A percentile compares a stretch with the other conserved stretches of the same genome.
These are phyloP conservation scores for Stachybotrys echinatus DNA, from an alignment of 2,329 filamentous ascomycete genomes.

Conservation along the genomic window DNA sequence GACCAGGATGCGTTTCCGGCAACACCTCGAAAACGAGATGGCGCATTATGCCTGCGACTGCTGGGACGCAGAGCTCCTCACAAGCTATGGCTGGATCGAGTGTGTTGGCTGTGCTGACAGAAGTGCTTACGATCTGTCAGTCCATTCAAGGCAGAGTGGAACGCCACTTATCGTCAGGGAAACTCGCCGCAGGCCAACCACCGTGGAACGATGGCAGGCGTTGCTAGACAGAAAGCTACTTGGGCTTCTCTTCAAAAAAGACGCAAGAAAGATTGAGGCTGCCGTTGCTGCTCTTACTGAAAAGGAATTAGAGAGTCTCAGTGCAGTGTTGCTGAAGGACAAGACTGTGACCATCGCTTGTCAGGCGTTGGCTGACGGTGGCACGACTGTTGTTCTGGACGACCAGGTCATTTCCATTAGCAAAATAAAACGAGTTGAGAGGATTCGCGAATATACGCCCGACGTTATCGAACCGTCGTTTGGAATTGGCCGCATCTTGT, in stretches of 20 bases:
- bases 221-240: slow-evolving; percentile 65
- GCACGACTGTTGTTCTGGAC: slow-evolving; percentile 1
- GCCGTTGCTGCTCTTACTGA: slow-evolving; percentile 57
- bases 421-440: slow-evolving; percentile 54
- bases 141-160: slow-evolving; percentile 61
- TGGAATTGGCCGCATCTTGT: slow-evolving; percentile 85
- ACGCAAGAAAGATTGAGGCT: slow-evolving; percentile 57
- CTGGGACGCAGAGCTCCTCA: slow-evolving; percentile 65
- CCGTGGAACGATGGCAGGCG: slow-evolving; percentile 57
- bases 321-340: slow-evolving; percentile 7
- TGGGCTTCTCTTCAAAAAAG: slow-evolving; percentile 63
- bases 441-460: slow-evolving; percentile 77
- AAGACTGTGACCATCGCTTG: slow-evolving; percentile 6
- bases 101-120: slow-evolving; percentile 65
- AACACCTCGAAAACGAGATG: slow-evolving; percentile 69
- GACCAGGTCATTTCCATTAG: slow-evolving; percentile 5
- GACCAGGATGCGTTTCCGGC: slow-evolving; percentile 61
- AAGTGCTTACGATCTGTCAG: slow-evolving; percentile 61
- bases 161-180: slow-evolving; percentile 57
- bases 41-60: slow-evolving; percentile 67
- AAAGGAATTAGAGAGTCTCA: slow-evolving; percentile 55
- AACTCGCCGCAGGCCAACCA: slow-evolving; percentile 48
- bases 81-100: slow-evolving; percentile 65
- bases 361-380: slow-evolving; percentile 8
- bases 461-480: slow-evolving; percentile 94